A percentile compares a stretch with the other conserved stretches of the same genome.
Conservation (phyloP, 1,284 basidiomycete genomes). For the Cystobasidiaceae sp. region DNA sequence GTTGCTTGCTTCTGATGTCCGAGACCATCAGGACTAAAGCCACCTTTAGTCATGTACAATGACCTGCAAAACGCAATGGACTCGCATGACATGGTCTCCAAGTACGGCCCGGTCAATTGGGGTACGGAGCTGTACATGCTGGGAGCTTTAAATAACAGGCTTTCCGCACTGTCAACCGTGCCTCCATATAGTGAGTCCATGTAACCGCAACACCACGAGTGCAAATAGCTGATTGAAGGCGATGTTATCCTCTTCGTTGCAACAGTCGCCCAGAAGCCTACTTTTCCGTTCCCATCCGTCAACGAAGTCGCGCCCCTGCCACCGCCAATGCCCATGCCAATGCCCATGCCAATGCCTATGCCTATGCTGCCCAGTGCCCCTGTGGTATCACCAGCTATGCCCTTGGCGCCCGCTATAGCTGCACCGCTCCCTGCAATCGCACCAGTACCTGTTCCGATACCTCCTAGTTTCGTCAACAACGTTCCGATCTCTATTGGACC, state of each 20-base stretch:
- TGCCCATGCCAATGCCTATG: background rate
- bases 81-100: conserved; percentile 19
- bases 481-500: conserved; percentile 23
- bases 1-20: background rate
- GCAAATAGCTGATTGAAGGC: background rate
- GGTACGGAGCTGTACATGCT: conserved; percentile 11
- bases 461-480: conserved; percentile 21
- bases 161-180: conserved; percentile 1
- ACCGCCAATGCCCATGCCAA: background rate
- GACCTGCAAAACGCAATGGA: conserved; percentile 23
- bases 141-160: conserved; percentile 2
- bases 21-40: background rate
- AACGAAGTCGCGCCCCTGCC: background rate
- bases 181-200: conserved; percentile 14
- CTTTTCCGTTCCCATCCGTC: conserved; percentile 7
- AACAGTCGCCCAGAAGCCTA: background rate
- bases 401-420: too few species aligned
- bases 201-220: background rate
- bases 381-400: background rate
- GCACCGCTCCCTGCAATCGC: background rate
- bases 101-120: conserved; percentile 17
- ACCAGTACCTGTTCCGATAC: background rate
- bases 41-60: conserved; percentile 25
- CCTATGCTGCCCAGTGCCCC: background rate
- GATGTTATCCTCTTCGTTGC: background rate